Conservation (phyloP, 768 basidiomycete species). For the Phylloporus rhodoxanthus region DNA sequence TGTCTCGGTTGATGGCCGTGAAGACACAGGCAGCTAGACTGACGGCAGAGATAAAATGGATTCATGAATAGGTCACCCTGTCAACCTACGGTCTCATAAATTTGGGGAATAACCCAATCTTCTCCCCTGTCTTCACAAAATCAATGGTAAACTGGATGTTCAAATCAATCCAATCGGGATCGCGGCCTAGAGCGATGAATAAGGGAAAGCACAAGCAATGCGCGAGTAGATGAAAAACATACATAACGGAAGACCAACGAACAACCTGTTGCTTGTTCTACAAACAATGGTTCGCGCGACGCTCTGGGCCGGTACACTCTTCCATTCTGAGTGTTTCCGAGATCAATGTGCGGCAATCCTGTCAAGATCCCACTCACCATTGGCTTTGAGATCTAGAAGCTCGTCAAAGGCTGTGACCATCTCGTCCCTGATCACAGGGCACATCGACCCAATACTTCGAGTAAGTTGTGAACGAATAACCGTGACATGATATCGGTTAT, state of each 20-base stretch:
- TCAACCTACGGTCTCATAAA: slow-evolving; percentile 29
- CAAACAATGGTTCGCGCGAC: too few relatives aligned
- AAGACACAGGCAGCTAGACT: not conserved
- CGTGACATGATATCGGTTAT: slow-evolving; percentile 29
- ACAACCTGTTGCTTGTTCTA: too few relatives aligned
- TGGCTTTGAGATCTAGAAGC: slow-evolving; percentile 20
- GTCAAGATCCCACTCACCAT: slow-evolving; percentile 2
- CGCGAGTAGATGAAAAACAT: too few relatives aligned
- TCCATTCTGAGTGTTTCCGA: slow-evolving; percentile 34
- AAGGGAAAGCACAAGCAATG: too few relatives aligned
- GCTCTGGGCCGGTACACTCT: not conserved
- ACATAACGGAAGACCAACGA: too few relatives aligned
- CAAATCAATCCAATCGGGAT: too few relatives aligned
- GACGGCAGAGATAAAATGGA: not conserved
- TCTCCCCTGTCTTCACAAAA: slow-evolving; percentile 13
- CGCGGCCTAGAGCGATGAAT: too few relatives aligned
- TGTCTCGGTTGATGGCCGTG: not conserved
- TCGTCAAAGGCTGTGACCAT: slow-evolving; percentile 36
- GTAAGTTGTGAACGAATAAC: slow-evolving; percentile 24
- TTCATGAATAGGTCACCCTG: too few relatives aligned
- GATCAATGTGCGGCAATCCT: not conserved
- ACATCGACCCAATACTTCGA: slow-evolving; percentile 33
- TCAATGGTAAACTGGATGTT: too few relatives aligned
- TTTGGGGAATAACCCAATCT: slow-evolving; percentile 29
- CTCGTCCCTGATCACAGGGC: slow-evolving; percentile 42